Percentiles rank a stretch among this genome's conserved stretches.
These are phyloP conservation scores for Bondarzewia mesenterica DNA, from an alignment of 1,284 basidiomycete genomes.

Conservation along the genomic window DNA sequence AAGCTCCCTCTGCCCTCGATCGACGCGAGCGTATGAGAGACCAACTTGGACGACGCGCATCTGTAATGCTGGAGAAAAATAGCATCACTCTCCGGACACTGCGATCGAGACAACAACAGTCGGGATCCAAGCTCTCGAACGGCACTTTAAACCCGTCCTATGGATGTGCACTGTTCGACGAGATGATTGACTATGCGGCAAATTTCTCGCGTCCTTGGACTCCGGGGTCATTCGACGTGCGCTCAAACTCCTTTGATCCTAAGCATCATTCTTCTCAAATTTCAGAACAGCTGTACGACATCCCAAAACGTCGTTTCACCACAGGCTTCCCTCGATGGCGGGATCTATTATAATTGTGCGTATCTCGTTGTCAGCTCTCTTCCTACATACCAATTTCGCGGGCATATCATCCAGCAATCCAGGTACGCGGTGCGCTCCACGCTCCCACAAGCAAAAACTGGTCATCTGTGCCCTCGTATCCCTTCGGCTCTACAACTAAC, in stretches of 20 bases:
- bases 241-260: background rate
- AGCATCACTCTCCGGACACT: background rate
- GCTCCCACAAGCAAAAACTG: constrained; percentile 61
- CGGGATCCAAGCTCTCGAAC: constrained; percentile 18
- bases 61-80: background rate
- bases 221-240: constrained; percentile 17
- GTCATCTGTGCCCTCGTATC: constrained; percentile 35
- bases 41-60: background rate
- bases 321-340: constrained; percentile 24
- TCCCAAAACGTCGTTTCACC: constrained; percentile 27
- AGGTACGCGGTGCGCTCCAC: constrained; percentile 48
- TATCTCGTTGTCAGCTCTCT: background rate
- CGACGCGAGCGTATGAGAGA: background rate
- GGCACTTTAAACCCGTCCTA: constrained; percentile 28
- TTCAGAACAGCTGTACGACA: constrained; percentile 21
- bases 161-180: constrained; percentile 25
- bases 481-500: constrained; percentile 32
- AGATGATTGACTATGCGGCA: constrained; percentile 27
- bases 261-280: background rate
- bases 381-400: background rate
- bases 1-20: constrained; percentile 1
- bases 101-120: constrained; percentile 13
- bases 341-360: constrained; percentile 52
- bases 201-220: constrained; percentile 27
- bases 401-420: background rate